Evolutionary conservation across 2,329 filamentous ascomycete genomes (phyloP).

Genomic region (Beauveria scarabaeidicola): DNA sequence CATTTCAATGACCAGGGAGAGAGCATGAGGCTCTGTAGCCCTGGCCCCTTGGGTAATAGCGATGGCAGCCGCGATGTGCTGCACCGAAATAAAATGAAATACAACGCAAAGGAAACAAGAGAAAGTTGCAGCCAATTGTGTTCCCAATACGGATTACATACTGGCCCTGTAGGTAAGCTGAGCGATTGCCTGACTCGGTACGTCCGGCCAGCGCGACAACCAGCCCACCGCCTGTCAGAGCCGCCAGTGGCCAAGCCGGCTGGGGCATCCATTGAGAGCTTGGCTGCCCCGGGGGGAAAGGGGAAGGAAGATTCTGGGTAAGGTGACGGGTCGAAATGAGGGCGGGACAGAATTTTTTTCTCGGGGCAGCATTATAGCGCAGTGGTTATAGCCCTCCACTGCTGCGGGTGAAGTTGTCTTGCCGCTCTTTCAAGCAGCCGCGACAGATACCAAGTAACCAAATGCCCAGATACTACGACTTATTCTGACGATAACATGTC

Average conservation of each 20-base stretch:
- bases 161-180: neutral
- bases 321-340: slow-evolving; percentile 3
- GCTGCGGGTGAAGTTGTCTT: neutral
- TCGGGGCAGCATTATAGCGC: slow-evolving; percentile 1
- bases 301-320: slow-evolving; percentile 10
- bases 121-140: neutral
- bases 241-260: neutral
- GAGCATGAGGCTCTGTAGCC: neutral
- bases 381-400: slow-evolving; percentile 1
- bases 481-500: too few species aligned
- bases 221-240: neutral
- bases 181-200: neutral
- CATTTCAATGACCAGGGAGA: neutral
- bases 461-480: too few species aligned
- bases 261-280: neutral
- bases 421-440: neutral
- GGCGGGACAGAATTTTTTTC: neutral
- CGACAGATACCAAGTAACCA: neutral
- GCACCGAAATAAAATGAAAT: neutral
- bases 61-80: neutral
- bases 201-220: neutral
- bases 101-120: neutral
- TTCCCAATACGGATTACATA: too few species aligned
- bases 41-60: neutral
- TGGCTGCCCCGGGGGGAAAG: slow-evolving; percentile 1